Base-by-base conservation (phyloP, 345 rosid genomes). In the Firmiana major region DNA sequence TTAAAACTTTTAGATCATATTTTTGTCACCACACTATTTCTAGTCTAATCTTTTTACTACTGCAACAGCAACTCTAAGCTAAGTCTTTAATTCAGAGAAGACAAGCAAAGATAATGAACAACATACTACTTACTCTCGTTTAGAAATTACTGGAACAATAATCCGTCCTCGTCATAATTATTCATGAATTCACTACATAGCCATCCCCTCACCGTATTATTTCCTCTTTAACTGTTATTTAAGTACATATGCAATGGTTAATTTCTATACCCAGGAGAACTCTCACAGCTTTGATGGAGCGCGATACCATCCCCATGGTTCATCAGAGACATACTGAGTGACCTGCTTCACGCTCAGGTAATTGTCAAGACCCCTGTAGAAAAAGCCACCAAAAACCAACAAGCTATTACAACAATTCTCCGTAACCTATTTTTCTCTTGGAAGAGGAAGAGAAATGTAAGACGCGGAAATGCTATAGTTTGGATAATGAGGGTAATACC, bases 321-420 rank as follows among this genome's bases (percentile, higher is more conserved):
- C 99, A 77, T 84, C 72, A 0, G 99, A 90, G 70, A 84, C 81
- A 75, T 90, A 92, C 57, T 78, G 92, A 36, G 96, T 95, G 57
- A 95, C 92, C 88, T 95, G 99, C 91, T 95, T 95, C 87, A 93
- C 98, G 31, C 81, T 90, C 83, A 95, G 53, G 88, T 95, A 95
- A 79, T 89, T 93, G 38, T 93, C 98, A 34, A 95, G 90, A 70
- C 99, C 99, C 98, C 99, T 95, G 89, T 17, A 3, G 45, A 13
- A 21, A 34, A 38, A 36, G 15, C 17, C 8, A 48, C 54, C 7
- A 21, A 40, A 24, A 28, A 28, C 55, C 55, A 51, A 48, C 7
- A 38, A 63, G 48, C 3, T 62, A 42, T 36, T 53, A 73, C 24
- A 17, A 46, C 51, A 45, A 10, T 69, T 4, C 3, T 46, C 53